Base-by-base conservation (phyloP, 192 early-diverging fungal genomes). In the Mortierella claussenii region DNA sequence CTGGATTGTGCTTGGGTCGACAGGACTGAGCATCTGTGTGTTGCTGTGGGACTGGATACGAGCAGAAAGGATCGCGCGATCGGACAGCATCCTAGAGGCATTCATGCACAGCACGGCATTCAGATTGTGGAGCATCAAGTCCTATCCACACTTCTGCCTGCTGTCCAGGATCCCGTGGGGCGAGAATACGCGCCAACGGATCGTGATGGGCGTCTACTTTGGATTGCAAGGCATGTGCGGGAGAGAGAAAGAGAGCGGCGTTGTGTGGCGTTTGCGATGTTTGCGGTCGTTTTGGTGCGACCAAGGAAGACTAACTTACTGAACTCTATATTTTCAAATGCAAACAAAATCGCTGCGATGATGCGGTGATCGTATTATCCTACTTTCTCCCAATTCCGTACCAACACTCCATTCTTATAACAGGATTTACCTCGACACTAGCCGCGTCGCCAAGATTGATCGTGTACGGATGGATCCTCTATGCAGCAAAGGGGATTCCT, bases 91-190 rank as follows among this genome's bases (percentile, higher is more conserved):
- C 21, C 46, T 52, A 15, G 43, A 36, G 15, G 73, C 73, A 10
- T 76, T 76, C 45, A 4, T 76, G 20, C 48, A 37, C 53, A 55
- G 43, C 13, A 44, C 63, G 3, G 73, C 73, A 3, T 76, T 76
- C 30, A 46, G 21, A 15, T 40, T 76, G 4, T 76, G 73, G 73
- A 50, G 58, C 5, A 31, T 76, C n/a, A 76, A 51, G 53, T 76
- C 73, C 0, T 76, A 76, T 13, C n/a, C 64, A 1, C 73, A 76
- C 32, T 76, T 67, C 32, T 76, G 73, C 23, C 21, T 76, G 7
- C 40, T 76, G 9, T 31, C 65, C 5, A 42, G 31, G 33, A 76
- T 76, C 37, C 21, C 24, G 15, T 76, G 64, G 73, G 73, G 73
- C 58, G 42, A 43, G 1, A 60, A 26, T 18, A 32, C 54, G 6